phyloP scores from a whole-genome alignment of 2,329 filamentous ascomycete genomes.

The Lecanicillium sp. region DNA sequence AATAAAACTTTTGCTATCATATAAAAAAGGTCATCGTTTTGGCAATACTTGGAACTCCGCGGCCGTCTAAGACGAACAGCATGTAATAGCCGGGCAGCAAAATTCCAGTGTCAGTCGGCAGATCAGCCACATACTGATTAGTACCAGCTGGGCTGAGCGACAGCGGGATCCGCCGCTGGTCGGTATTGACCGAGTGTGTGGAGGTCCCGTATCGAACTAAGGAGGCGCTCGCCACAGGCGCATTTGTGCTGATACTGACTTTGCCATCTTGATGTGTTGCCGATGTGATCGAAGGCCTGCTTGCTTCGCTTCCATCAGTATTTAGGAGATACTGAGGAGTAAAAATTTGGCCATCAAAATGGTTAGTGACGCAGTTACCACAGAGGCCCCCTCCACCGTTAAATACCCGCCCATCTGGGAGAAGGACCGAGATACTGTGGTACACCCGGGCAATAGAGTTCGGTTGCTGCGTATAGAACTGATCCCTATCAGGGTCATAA shows the following conservation, averaged over 20 bases:
- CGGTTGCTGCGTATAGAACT: constrained; percentile 27
- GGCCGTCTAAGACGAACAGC: constrained; percentile 38
- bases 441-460: constrained; percentile 37
- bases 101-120: constrained; percentile 40
- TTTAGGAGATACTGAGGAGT: constrained; percentile 47
- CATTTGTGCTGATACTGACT: constrained; percentile 20
- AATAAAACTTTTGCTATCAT: no score
- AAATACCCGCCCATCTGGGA: constrained; percentile 42
- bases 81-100: constrained; percentile 45
- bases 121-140: constrained; percentile 26
- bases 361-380: constrained; percentile 34
- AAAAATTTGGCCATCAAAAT: constrained; percentile 47
- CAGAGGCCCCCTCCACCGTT: constrained; percentile 46
- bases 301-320: constrained; percentile 26
- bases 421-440: constrained; percentile 38
- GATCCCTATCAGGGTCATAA: constrained; percentile 33
- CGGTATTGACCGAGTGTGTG: constrained; percentile 50
- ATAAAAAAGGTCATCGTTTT: constrained; percentile 3
- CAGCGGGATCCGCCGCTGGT: constrained; percentile 45
- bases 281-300: constrained; percentile 32
- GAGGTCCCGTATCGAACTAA: constrained; percentile 39
- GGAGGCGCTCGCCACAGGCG: constrained; percentile 17
- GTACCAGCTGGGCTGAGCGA: constrained; percentile 16
- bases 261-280: constrained; percentile 19
- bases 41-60: constrained; percentile 34